These are phyloP conservation scores for Penicillium nucicola DNA, from an alignment of 495 filamentous ascomycete species.

Conservation along the genomic window DNA sequence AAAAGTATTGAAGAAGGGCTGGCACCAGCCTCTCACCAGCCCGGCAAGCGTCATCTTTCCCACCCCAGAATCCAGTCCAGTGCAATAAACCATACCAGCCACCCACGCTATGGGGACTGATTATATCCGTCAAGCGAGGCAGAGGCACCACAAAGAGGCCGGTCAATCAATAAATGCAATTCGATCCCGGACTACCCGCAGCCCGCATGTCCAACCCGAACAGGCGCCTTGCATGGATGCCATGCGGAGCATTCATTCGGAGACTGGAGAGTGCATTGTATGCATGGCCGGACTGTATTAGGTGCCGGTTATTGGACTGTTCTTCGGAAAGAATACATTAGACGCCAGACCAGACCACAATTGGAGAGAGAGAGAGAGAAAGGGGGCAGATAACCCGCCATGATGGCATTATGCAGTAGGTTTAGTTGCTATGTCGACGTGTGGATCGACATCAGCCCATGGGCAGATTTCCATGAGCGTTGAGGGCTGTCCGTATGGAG, in stretches of 20 bases:
- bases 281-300: neutral
- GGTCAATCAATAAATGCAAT: neutral
- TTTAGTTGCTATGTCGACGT: neutral
- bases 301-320: neutral
- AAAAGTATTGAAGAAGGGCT: neutral
- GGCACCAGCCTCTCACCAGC: too few species aligned
- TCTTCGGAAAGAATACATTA: neutral
- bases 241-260: neutral
- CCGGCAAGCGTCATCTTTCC: too few species aligned
- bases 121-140: neutral
- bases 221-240: constrained; percentile 9
- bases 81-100: too few species aligned
- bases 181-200: too few species aligned
- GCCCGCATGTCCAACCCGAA: neutral
- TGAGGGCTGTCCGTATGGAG: neutral
- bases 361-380: neutral
- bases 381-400: neutral
- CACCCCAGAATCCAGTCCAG: too few species aligned
- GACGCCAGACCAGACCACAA: neutral
- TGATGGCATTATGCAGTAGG: neutral
- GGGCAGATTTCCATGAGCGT: neutral
- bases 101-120: too few species aligned
- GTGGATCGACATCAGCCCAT: neutral
- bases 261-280: neutral
- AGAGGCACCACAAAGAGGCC: neutral